phyloP scores from a whole-genome alignment of 805 yeast species.

The Saturnispora zaruensis region DNA sequence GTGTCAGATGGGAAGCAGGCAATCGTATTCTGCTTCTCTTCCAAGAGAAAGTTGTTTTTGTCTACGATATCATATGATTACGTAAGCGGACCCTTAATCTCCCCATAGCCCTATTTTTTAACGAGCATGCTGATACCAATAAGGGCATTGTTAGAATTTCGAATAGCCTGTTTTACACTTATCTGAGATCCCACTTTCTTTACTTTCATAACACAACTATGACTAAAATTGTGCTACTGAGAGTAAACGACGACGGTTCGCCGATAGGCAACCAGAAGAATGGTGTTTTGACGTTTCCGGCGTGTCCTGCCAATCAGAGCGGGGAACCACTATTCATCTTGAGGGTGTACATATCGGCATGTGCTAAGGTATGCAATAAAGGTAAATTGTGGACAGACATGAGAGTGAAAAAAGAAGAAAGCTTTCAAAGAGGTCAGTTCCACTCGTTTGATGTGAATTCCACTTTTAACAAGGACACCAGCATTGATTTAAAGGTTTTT shows the following conservation, averaged over 20 bases:
- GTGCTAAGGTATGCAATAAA: slow-evolving; percentile 60
- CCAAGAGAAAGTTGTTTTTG: slow-evolving; percentile 19
- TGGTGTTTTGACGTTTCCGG: slow-evolving; percentile 47
- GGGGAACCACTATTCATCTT: slow-evolving; percentile 39
- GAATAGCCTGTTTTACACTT: neutral
- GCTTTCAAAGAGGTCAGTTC: slow-evolving; percentile 51
- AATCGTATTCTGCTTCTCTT: slow-evolving; percentile 18
- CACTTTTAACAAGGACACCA: slow-evolving; percentile 57
- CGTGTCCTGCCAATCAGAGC: slow-evolving; percentile 31
- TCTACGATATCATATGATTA: slow-evolving; percentile 12
- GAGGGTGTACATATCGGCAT: slow-evolving; percentile 62
- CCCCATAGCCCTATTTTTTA: neutral
- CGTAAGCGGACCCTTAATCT: neutral
- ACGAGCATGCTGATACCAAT: neutral
- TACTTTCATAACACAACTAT: slow-evolving; percentile 12
- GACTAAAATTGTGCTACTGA: slow-evolving; percentile 36
- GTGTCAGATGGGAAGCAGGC: slow-evolving; percentile 20
- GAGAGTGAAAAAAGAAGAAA: slow-evolving; percentile 36
- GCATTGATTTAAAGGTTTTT: slow-evolving; percentile 51
- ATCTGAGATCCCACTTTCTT: neutral
- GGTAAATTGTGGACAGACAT: slow-evolving; percentile 71
- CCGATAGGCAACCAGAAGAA: slow-evolving; percentile 32
- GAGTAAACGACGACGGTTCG: slow-evolving; percentile 40
- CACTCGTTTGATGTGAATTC: slow-evolving; percentile 41
- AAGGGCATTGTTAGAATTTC: neutral